Base-by-base conservation (phyloP, 352 stramenopile genomes). In the Ochromonadaceae sp. region DNA sequence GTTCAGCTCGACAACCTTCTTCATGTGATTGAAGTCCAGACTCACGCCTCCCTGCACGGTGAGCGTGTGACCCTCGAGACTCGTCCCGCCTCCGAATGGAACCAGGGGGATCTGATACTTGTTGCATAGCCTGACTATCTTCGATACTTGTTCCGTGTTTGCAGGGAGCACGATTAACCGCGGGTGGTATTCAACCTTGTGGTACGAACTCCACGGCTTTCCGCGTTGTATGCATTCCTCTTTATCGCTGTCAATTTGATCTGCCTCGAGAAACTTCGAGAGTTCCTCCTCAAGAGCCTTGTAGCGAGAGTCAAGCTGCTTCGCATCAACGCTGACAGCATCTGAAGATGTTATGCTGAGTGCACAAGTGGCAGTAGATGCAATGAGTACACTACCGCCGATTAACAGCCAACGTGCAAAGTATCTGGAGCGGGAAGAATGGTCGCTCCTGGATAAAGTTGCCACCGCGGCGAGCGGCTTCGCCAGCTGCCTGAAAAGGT, bases 41-140 rank as follows among this genome's bases (percentile, higher is more conserved):
- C 84, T 90, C 17, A 97, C 79, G 31, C 85, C 87, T 28, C 87
- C 86, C 41, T 85, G 61, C 4, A 86, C 76, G 26, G 88, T 80
- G 5, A 80, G 84, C n/a, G 96, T 88, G 72, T 98, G 92, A 12
- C 92, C 92, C 76, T 98, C 92, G 0, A 98, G 73, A 25, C 81
- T 93, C 40, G 81, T 91, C 30, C 83, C 89, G 1, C 78, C 85
- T 34, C 90, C 92, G 76, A 93, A 98, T 4, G 91, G 82, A 62
- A 98, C 92, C 20, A 98, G 81, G 14, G 91, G 86, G 40, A 91
- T 90, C 30, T 68, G 25, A 47, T 72, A 67, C 25, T 80, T 70
- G 36, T 78, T 65, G 67, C 88, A 96, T 61, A 91, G 83, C 70
- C 88, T 86, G 34, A 97, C 67, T 57, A 97, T 81, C 36, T 82